These are phyloP conservation scores for Naumovozyma baii DNA, from an alignment of 805 yeast genomes.

Conservation along the genomic window DNA sequence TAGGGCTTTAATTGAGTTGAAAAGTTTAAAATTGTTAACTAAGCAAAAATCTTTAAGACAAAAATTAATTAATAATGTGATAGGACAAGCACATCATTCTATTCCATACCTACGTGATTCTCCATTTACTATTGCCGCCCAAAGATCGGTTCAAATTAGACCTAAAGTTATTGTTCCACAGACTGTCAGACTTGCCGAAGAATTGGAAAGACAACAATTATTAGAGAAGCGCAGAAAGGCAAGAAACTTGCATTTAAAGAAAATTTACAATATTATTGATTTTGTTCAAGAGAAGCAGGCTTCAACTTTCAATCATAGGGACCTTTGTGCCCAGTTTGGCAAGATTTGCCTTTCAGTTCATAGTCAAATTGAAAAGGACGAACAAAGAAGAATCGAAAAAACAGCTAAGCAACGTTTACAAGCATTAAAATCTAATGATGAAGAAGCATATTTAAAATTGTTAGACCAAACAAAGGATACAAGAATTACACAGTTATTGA, in stretches of 20 bases:
- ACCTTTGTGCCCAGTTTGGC: conserved; percentile 27
- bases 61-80: conserved; percentile 42
- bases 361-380: conserved; percentile 53
- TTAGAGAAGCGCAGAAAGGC: conserved; percentile 47
- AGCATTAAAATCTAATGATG: conserved; percentile 80
- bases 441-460: conserved; percentile 75
- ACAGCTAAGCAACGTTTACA: conserved; percentile 84
- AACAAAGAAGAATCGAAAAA: conserved; percentile 61
- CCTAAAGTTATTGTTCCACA: conserved; percentile 62
- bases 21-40: conserved; percentile 52
- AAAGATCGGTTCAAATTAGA: conserved; percentile 57
- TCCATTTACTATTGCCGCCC: conserved; percentile 54
- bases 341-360: conserved; percentile 21
- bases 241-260: conserved; percentile 41
- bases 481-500: conserved; percentile 73
- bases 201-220: conserved; percentile 61
- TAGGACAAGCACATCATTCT: conserved; percentile 47
- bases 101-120: conserved; percentile 42
- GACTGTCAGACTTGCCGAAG: conserved; percentile 67
- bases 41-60: conserved; percentile 66
- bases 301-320: conserved; percentile 15
- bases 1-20: conserved; percentile 61
- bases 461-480: conserved; percentile 82
- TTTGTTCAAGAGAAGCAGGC: conserved; percentile 25
- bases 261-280: conserved; percentile 34